A percentile compares a stretch with the other conserved stretches of the same genome.
Conservation (phyloP, 257 asterid species). For the Echium plantagineum region DNA sequence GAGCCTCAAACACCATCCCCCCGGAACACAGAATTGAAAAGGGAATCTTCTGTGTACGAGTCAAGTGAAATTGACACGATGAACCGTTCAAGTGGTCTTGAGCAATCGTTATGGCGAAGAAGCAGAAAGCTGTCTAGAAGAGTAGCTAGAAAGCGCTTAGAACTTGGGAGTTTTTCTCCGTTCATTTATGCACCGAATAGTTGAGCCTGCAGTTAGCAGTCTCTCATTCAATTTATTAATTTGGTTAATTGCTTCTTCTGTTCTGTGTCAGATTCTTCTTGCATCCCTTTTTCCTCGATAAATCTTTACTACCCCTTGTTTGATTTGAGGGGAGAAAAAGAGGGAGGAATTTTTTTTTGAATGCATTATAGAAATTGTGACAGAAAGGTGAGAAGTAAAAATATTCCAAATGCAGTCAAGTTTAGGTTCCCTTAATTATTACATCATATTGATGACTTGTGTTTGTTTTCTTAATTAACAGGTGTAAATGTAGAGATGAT, state of each 20-base stretch:
- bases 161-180: conserved; percentile 46
- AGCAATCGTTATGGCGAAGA: conserved; percentile 46
- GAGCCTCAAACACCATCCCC: conserved; percentile 85
- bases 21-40: conserved; percentile 9
- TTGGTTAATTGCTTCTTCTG: conserved; percentile 22
- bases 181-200: conserved; percentile 36
- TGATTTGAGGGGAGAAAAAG: too few relatives aligned
- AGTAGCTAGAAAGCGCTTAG: conserved; percentile 50
- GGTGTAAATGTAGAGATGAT: too few relatives aligned
- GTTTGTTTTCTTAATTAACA: too few relatives aligned
- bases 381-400: too few relatives aligned
- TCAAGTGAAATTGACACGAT: too few relatives aligned
- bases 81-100: conserved; percentile 20
- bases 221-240: conserved; percentile 31
- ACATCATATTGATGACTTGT: too few relatives aligned
- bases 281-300: not conserved
- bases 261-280: not conserved
- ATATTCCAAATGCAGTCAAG: too few relatives aligned
- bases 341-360: too few relatives aligned
- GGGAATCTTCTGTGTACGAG: too few relatives aligned
- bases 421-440: too few relatives aligned
- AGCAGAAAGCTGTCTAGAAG: conserved; percentile 59
- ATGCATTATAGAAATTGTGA: too few relatives aligned
- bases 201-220: conserved; percentile 12
- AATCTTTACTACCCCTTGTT: too few relatives aligned